Evolutionary conservation across 805 yeast species (phyloP), one percentile per base, ranked within the genome.

Genomic region (Torulaspora indica): DNA sequence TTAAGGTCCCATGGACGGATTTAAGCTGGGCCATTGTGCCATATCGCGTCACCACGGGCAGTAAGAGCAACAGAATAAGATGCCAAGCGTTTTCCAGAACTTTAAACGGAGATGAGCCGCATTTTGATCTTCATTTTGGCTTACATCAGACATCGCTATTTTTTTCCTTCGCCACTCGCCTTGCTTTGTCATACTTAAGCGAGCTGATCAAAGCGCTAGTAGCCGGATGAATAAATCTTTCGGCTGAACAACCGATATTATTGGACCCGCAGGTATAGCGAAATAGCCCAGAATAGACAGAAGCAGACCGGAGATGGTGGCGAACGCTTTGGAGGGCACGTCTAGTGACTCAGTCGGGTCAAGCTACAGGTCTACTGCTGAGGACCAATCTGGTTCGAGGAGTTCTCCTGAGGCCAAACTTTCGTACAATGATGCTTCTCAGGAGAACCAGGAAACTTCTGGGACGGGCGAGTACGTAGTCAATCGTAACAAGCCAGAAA

Each of bases 401-500:
- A 29, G 40, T 30, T 38, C 40, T 7, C 25, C 25, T n/a, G 43
- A 28, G 3, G 27, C 14, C 7, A 30, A 23, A 10, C 13, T 25
- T 8, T 12, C 36, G 20, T 33, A 20, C 28, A 40, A 40, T 17
- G 43, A 32, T 9, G 38, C 14, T 5, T 30, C 38, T 7, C 25
- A 17, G 7, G 43, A 38, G 31, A 23, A 27, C 6, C 39, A 38
- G 32, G 48, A 35, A 20, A 31, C 45, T 2, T 35, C 42, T 18
- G 47, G 57, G 1, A 50, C 63, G 3, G 63, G 63, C 39, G 62
- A 53, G 34, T 60, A 57, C 35, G 38, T 48, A 12, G 53, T 60
- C 4, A 56, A 60, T 41, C 54, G 46, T 37, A 58, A 61, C 44
- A 56, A 50, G 40, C 66, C 67, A 13, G 53, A 56, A 41, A 60